Evolutionary conservation across 2,329 filamentous ascomycete genomes (phyloP).

Genomic region (Arthrinium puccinioides): DNA sequence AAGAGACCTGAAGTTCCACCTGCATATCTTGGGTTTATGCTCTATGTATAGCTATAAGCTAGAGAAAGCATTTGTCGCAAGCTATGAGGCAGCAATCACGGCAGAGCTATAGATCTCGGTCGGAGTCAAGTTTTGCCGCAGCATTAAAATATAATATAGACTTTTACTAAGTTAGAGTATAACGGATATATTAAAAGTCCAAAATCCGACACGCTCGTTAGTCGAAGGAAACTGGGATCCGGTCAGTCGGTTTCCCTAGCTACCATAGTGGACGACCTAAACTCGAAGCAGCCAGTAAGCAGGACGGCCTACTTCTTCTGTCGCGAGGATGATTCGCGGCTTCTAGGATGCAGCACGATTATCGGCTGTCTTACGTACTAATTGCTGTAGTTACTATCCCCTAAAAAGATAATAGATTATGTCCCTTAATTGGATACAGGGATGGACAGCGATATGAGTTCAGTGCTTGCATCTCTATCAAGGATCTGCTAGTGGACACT

Average conservation of each 20-base stretch:
- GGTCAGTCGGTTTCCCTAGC: constrained; percentile 38
- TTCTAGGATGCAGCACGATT: constrained; percentile 3
- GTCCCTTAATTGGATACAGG: background rate
- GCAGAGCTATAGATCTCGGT: constrained; percentile 34
- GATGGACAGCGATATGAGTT: background rate
- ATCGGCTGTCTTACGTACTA: constrained; percentile 9
- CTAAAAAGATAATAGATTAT: background rate
- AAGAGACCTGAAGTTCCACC: constrained; percentile 9
- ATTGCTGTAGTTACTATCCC: constrained; percentile 3
- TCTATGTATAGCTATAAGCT: constrained; percentile 32
- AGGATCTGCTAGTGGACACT: no score
- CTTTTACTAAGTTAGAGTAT: constrained; percentile 5
- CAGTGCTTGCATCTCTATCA: no score
- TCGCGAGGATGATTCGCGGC: constrained; percentile 4
- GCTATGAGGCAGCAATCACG: no score
- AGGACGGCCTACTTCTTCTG: constrained; percentile 26
- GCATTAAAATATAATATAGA: constrained; percentile 24
- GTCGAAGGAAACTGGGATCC: constrained; percentile 31
- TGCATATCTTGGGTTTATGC: constrained; percentile 28
- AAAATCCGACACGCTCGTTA: constrained; percentile 21
- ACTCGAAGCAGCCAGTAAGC: constrained; percentile 17
- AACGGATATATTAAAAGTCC: background rate
- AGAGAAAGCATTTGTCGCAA: no score
- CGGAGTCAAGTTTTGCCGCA: no score
- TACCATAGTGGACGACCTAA: constrained; percentile 32